Conservation (phyloP, 164 flowering plant genomes). For the Platanus orientalis region DNA sequence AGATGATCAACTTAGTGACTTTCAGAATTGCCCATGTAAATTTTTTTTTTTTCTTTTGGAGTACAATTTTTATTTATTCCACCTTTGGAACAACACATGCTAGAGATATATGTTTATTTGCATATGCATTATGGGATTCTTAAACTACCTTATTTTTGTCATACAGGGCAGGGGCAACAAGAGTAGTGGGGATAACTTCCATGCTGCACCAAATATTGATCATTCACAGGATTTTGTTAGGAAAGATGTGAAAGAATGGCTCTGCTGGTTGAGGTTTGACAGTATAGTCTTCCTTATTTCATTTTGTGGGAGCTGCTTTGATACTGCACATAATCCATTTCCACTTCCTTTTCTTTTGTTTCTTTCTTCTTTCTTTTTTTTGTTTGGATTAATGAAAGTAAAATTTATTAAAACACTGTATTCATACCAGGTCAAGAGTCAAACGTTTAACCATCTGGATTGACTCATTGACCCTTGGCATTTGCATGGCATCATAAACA, state of each 20-base stretch:
- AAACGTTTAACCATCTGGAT: not conserved
- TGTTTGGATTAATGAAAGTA: not conserved
- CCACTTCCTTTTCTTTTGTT: not conserved
- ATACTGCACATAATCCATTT: not conserved
- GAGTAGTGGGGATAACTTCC: conserved; percentile 96
- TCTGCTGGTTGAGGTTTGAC: conserved; percentile 79
- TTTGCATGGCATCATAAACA: not conserved
- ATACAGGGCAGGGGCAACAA: conserved; percentile 94
- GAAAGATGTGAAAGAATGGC: conserved; percentile 89
- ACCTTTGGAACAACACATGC: not conserved
- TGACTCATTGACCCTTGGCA: not conserved
- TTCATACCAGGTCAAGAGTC: not conserved
- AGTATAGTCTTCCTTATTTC: not conserved
- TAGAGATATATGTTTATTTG: not conserved
- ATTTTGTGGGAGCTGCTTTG: not conserved
- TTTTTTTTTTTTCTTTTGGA: not conserved
- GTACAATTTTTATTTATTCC: not conserved
- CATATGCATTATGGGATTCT: not conserved
- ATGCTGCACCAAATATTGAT: conserved; percentile 99
- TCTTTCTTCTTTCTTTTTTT: not conserved
- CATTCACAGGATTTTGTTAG: conserved; percentile 99
- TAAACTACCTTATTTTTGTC: conserved; percentile 5
- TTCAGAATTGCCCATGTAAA: not conserved
- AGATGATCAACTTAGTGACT: not conserved
- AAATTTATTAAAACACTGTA: not conserved